Conservation (phyloP, 2,329 filamentous ascomycete species). For the Alternaria triticina region DNA sequence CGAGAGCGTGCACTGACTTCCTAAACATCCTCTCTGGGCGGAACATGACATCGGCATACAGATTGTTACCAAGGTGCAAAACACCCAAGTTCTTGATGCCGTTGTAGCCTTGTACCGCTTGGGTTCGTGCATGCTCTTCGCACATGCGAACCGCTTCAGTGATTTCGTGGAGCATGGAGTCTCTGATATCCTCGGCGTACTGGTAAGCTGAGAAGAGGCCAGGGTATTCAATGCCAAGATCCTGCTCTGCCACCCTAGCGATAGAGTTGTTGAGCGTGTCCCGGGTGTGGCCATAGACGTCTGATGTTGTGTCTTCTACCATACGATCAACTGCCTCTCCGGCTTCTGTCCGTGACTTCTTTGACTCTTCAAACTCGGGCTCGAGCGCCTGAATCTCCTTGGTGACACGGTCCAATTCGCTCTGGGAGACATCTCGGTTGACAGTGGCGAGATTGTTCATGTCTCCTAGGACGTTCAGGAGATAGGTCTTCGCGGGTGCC, state of each 20-base stretch:
- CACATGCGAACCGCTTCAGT: constrained; percentile 77
- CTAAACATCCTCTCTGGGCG: constrained; percentile 93
- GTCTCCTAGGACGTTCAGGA: constrained; percentile 91
- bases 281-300: constrained; percentile 85
- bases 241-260: constrained; percentile 72
- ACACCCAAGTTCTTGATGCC: constrained; percentile 88
- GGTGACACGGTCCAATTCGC: constrained; percentile 82
- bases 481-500: constrained; percentile 92
- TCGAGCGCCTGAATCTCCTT: constrained; percentile 82
- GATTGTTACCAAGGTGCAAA: constrained; percentile 85
- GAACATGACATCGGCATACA: constrained; percentile 80
- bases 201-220: constrained; percentile 85
- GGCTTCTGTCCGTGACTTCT: constrained; percentile 78
- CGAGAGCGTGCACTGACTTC: constrained; percentile 78
- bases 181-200: constrained; percentile 91
- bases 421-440: constrained; percentile 84
- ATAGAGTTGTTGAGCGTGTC: constrained; percentile 78
- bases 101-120: constrained; percentile 81
- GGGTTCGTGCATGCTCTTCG: constrained; percentile 82
- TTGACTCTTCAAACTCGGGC: constrained; percentile 82
- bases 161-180: constrained; percentile 89
- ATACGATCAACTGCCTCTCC: constrained; percentile 80
- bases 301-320: constrained; percentile 83
- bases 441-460: constrained; percentile 81
- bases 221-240: constrained; percentile 84